Conservation (phyloP, 495 filamentous ascomycete genomes). For the Aspergillus diversus region DNA sequence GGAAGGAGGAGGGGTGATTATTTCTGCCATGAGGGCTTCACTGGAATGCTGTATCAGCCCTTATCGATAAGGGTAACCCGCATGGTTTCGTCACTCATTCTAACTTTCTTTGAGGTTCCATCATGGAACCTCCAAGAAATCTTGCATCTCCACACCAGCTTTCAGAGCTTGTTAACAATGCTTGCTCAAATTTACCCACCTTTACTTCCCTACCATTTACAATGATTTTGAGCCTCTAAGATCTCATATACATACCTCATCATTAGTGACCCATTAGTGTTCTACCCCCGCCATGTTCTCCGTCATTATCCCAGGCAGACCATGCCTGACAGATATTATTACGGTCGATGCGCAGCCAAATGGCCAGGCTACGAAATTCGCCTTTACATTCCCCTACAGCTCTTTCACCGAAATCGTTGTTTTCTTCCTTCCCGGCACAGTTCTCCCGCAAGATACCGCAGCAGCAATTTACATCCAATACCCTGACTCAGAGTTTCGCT, state of each 20-base stretch:
- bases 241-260: constrained; percentile 1
- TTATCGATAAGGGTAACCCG: constrained; percentile 36
- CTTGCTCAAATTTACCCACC: not conserved
- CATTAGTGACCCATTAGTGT: not conserved
- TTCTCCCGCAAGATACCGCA: constrained; percentile 73
- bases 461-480: constrained; percentile 88
- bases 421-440: constrained; percentile 82
- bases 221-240: not conserved
- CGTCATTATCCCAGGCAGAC: constrained; percentile 58
- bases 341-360: constrained; percentile 51
- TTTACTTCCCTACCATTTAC: constrained; percentile 9
- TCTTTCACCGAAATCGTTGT: constrained; percentile 82
- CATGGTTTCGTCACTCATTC: constrained; percentile 30
- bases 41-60: constrained; percentile 9
- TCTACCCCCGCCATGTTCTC: constrained; percentile 54
- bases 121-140: constrained; percentile 27
- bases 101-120: constrained; percentile 31
- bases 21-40: too few relatives aligned
- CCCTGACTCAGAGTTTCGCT: constrained; percentile 64
- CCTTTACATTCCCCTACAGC: constrained; percentile 61
- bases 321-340: constrained; percentile 65
- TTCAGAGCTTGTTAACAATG: too few relatives aligned
- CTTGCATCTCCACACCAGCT: constrained; percentile 6
- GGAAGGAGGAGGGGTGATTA: too few relatives aligned
- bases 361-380: constrained; percentile 65